Percentiles rank a stretch among this genome's conserved stretches.
These are phyloP conservation scores for Trichoderma sp. DNA, from an alignment of 2,329 filamentous ascomycete species.

Conservation along the genomic window DNA sequence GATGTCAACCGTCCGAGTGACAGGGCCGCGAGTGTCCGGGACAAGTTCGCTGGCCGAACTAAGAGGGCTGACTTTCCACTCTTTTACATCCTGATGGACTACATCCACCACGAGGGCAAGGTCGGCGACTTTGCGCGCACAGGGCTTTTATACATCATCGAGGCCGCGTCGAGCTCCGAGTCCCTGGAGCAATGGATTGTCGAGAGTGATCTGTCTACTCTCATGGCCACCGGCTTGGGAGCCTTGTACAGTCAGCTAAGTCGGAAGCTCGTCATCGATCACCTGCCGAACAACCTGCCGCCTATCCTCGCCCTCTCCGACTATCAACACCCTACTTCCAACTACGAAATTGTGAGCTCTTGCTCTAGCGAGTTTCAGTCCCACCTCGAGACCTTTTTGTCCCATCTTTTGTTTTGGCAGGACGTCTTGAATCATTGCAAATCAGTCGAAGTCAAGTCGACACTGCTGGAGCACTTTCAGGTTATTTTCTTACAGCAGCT, in stretches of 20 bases:
- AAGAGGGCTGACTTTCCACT: constrained; percentile 92
- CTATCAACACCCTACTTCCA: constrained; percentile 70
- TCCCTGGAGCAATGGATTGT: constrained; percentile 93
- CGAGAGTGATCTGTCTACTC: constrained; percentile 89
- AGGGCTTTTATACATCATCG: constrained; percentile 91
- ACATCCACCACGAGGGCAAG: constrained; percentile 92
- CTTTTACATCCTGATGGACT: constrained; percentile 93
- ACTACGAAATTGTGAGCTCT: constrained; percentile 70
- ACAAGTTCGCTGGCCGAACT: constrained; percentile 78
- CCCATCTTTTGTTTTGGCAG: constrained; percentile 96
- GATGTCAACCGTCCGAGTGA: constrained; percentile 46
- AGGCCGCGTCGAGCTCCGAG: constrained; percentile 80
- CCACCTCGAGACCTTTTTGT: constrained; percentile 91
- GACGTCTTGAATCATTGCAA: constrained; percentile 95
- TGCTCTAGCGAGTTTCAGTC: constrained; percentile 73
- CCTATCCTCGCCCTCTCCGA: constrained; percentile 87
- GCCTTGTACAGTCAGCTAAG: constrained; percentile 67
- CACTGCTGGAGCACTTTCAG: constrained; percentile 93
- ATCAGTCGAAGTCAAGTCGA: constrained; percentile 88
- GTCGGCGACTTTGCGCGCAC: constrained; percentile 95
- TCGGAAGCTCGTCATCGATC: constrained; percentile 78
- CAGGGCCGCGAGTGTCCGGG: constrained; percentile 52
- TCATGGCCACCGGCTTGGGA: constrained; percentile 95
- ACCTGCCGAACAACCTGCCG: constrained; percentile 71
- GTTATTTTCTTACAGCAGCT: constrained; percentile 94